These are phyloP conservation scores for Solanum rostratum DNA, from an alignment of 257 asterid genomes.

Conservation along the genomic window DNA sequence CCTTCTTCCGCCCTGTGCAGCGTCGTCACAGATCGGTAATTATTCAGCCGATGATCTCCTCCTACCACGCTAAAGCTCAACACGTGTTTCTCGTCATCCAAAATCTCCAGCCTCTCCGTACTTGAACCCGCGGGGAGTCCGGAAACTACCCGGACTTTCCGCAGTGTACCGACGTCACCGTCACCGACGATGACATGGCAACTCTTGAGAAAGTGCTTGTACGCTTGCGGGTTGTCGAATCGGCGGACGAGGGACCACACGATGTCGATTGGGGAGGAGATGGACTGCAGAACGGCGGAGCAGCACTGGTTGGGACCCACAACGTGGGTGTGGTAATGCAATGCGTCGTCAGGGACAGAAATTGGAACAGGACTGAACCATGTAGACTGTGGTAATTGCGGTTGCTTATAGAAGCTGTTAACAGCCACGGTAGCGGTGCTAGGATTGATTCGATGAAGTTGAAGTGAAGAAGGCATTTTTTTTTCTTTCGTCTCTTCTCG, in stretches of 20 bases:
- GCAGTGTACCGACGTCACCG: conserved; percentile 57
- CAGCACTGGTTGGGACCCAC: conserved; percentile 54
- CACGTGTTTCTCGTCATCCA: conserved; percentile 72
- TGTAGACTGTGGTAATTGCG: conserved; percentile 2
- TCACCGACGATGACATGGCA: conserved; percentile 59
- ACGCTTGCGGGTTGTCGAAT: conserved; percentile 77
- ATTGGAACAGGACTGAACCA: conserved; percentile 29
- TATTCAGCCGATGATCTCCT: conserved; percentile 59
- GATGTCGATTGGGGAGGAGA: conserved; percentile 38
- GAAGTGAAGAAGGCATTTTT: conserved; percentile 53
- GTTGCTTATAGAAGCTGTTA: conserved; percentile 10
- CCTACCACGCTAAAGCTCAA: conserved; percentile 75
- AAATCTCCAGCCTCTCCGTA: conserved; percentile 63
- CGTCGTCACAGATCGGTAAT: conserved; percentile 65
- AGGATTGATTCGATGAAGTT: conserved; percentile 35
- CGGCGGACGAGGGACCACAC: conserved; percentile 80
- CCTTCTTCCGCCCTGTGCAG: conserved; percentile 28
- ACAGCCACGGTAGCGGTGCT: conserved; percentile 1
- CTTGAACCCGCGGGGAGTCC: conserved; percentile 71
- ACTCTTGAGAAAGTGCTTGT: conserved; percentile 68
- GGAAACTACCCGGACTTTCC: conserved; percentile 72
- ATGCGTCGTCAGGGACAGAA: conserved; percentile 28
- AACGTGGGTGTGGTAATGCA: conserved; percentile 56
- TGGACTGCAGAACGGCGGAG: conserved; percentile 50
- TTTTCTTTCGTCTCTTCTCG: neutral